A percentile compares a stretch with the other conserved stretches of the same genome.
Evolutionary conservation across 768 basidiomycete genomes (phyloP).

Genomic region (Lyophyllum atratum): DNA sequence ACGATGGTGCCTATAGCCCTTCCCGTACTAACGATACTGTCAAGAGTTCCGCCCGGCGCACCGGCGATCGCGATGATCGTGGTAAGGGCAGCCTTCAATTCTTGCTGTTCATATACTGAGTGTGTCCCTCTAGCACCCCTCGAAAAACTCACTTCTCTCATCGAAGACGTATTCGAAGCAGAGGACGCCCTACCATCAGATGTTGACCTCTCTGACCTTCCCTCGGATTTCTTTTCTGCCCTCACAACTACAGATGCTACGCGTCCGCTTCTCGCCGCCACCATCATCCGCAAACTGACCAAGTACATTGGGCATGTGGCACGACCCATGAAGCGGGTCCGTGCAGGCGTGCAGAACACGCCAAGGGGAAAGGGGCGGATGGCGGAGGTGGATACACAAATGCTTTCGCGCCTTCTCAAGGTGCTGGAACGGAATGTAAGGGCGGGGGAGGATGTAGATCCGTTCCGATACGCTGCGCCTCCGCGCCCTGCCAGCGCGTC

Average conservation of each 20-base stretch:
- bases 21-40: slow-evolving; percentile 33
- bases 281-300: slow-evolving; percentile 65
- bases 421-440: slow-evolving; percentile 79
- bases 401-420: slow-evolving; percentile 69
- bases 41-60: slow-evolving; percentile 57
- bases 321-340: slow-evolving; percentile 66
- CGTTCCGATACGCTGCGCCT: slow-evolving; percentile 48
- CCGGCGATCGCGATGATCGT: slow-evolving; percentile 78
- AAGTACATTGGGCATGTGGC: slow-evolving; percentile 69
- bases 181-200: slow-evolving; percentile 72
- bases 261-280: slow-evolving; percentile 60
- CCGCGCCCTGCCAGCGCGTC: slow-evolving; percentile 29
- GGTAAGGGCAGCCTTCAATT: slow-evolving; percentile 38
- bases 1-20: slow-evolving; percentile 28
- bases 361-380: slow-evolving; percentile 58
- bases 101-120: not conserved
- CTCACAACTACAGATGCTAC: slow-evolving; percentile 53
- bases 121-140: slow-evolving; percentile 49
- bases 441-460: slow-evolving; percentile 73
- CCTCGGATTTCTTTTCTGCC: slow-evolving; percentile 64
- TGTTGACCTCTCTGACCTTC: slow-evolving; percentile 48
- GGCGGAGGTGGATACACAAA: slow-evolving; percentile 64
- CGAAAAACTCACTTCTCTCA: slow-evolving; percentile 72
- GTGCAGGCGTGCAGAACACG: slow-evolving; percentile 46
- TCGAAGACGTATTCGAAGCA: slow-evolving; percentile 86